Evolutionary conservation across 2,329 filamentous ascomycete genomes (phyloP).

Genomic region (Fusarium anthophilum): DNA sequence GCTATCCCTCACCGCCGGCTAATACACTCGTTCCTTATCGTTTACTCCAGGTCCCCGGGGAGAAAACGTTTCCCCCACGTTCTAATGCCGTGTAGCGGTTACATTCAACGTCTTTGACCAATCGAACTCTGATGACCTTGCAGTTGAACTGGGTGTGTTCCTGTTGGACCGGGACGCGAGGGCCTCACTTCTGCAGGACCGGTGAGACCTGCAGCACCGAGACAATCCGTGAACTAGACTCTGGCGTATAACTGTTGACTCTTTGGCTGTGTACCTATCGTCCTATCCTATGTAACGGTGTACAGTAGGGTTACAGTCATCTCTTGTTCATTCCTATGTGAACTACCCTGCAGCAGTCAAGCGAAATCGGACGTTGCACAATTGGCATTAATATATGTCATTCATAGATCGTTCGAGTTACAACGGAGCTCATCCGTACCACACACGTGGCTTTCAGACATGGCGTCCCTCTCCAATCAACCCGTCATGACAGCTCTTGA

Average conservation of each 20-base stretch:
- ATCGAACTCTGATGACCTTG: conserved; percentile 11
- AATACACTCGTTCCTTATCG: not conserved
- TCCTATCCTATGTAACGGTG: not conserved
- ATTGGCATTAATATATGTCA: conserved; percentile 39
- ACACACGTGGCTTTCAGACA: conserved; percentile 16
- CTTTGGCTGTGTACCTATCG: not conserved
- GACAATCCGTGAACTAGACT: not conserved
- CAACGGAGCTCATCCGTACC: conserved; percentile 25
- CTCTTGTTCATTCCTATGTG: not conserved
- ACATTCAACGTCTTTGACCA: conserved; percentile 23
- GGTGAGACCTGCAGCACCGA: conserved; percentile 15
- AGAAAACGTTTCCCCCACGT: conserved; percentile 6
- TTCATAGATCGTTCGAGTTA: conserved; percentile 42
- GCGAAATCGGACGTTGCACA: not conserved
- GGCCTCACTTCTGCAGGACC: conserved; percentile 20
- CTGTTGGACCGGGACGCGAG: conserved; percentile 25
- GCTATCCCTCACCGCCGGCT: conserved; percentile 21
- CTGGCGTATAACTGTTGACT: not conserved
- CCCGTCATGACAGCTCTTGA: conserved; percentile 34
- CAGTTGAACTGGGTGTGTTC: conserved; percentile 21
- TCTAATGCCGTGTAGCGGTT: conserved; percentile 17
- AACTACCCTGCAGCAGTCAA: not conserved
- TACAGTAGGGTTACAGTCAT: not conserved
- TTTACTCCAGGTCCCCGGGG: conserved; percentile 9
- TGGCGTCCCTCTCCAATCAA: conserved; percentile 23